Evolutionary conservation across 306 rosid species (phyloP).

Genomic region (Quercus robur): DNA sequence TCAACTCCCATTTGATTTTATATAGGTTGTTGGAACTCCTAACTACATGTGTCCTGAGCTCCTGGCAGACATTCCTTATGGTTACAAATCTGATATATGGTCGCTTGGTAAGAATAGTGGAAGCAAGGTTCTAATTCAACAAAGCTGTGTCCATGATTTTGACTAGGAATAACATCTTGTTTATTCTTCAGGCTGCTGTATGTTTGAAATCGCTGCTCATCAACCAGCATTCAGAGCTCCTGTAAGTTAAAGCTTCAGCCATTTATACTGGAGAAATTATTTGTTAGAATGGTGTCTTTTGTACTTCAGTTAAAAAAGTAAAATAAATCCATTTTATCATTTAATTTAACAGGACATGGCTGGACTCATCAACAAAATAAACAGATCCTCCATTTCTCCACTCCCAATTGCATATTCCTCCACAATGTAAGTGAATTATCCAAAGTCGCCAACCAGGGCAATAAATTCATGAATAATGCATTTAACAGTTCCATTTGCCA

Average conservation of each 20-base stretch:
- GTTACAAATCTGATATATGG: conserved; percentile 97
- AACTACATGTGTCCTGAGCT: conserved; percentile 95
- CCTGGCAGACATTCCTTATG: conserved; percentile 81
- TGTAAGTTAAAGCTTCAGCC: conserved; percentile 48
- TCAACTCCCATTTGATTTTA: conserved; percentile 22
- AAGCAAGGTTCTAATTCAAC: conserved; percentile 22
- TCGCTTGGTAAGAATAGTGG: conserved; percentile 71
- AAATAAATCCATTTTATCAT: conserved; percentile 12
- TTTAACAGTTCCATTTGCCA: neutral
- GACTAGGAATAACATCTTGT: conserved; percentile 25
- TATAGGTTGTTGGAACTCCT: conserved; percentile 82
- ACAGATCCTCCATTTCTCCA: conserved; percentile 86
- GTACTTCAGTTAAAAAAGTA: conserved; percentile 7
- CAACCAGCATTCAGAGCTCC: conserved; percentile 93
- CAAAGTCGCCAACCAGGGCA: neutral
- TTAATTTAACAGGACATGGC: conserved; percentile 82
- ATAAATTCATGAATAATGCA: neutral
- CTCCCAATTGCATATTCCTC: conserved; percentile 90
- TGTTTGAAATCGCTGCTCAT: conserved; percentile 92
- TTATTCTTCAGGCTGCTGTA: conserved; percentile 72
- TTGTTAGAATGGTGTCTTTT: conserved; percentile 12
- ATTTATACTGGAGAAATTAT: conserved; percentile 18
- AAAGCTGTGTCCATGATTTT: conserved; percentile 7
- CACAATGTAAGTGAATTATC: conserved; percentile 59
- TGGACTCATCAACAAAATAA: conserved; percentile 86